Percentiles rank a stretch among this genome's conserved stretches.
These are phyloP conservation scores for Lentinus tigrinus DNA, from an alignment of 768 basidiomycete genomes.

Conservation along the genomic window DNA sequence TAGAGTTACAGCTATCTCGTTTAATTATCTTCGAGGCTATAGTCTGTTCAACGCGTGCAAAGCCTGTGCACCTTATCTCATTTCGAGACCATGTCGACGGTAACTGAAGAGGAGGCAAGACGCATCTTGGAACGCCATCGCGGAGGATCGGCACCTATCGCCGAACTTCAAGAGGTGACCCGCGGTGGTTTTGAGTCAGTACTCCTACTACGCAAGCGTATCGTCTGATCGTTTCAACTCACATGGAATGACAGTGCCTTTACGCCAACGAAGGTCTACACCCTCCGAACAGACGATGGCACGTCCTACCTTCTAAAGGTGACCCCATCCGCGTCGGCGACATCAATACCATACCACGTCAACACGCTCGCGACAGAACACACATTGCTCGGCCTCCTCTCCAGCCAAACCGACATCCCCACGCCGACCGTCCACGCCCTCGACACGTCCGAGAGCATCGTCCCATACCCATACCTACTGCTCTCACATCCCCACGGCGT, in stretches of 20 bases:
- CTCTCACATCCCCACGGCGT: slow-evolving; percentile 40
- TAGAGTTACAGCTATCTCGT: too few species aligned
- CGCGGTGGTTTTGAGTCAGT: slow-evolving; percentile 5
- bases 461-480: slow-evolving; percentile 55
- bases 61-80: too few species aligned
- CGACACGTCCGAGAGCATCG: slow-evolving; percentile 42
- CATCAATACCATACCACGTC: slow-evolving; percentile 15
- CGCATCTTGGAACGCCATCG: slow-evolving; percentile 1
- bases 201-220: background rate
- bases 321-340: background rate
- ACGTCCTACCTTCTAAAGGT: slow-evolving; percentile 22
- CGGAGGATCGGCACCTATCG: slow-evolving; percentile 1
- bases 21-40: too few species aligned
- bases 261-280: slow-evolving; percentile 27
- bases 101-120: slow-evolving; percentile 1
- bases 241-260: slow-evolving; percentile 16
- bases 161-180: background rate
- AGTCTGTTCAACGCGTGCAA: too few species aligned
- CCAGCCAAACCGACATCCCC: slow-evolving; percentile 43
- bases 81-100: too few species aligned
- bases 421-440: slow-evolving; percentile 45
- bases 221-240: background rate
- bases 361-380: slow-evolving; percentile 26
- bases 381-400: slow-evolving; percentile 20
- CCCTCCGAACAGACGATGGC: slow-evolving; percentile 19